Base-by-base conservation (phyloP, 176 grass and related monocot genomes). In the Zea luxurians region DNA sequence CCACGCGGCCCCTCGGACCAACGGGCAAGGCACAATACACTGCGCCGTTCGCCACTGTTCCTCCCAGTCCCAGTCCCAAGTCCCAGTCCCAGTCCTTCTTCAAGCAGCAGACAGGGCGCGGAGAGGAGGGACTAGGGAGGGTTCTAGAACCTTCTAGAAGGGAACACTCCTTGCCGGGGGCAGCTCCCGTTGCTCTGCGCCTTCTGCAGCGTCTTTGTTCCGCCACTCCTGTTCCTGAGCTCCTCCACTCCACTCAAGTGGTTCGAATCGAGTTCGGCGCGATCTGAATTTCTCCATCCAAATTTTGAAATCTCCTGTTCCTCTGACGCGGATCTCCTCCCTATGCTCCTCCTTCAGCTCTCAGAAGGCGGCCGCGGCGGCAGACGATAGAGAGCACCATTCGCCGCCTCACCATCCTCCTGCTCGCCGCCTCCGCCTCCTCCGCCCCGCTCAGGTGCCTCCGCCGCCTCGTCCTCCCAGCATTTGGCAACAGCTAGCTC, bases 141-240 rank as follows among this genome's bases (percentile, higher is more conserved):
- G 49, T 54, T 79, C 76, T 75, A 75, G 86, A 76, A 65, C 37
- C 70, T 84, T 88, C 81, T 76, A 80, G 77, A 80, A 57, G 46
- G 6, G 6, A 15, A 5, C 2, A 10, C 2, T n/a, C 4, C 34
- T 4, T 15, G 46, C 18, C 45, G 15, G 45, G 64, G 58, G 16
- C 5, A 64, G 78, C 78, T 76, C 54, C 47, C 20, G 4, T n/a
- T 12, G 21, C 13, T 9, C 17, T 7, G 11, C 68, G 65, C n/a
- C 71, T 27, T 46, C 38, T 54, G 5, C 46, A 5, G 17, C 55
- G 55, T 37, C 49, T 27, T 45, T 37, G 63, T 27, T 9, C 72
- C 48, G 15, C 40, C 48, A 17, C 35, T 76, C 49, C 43, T 2
- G 45, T 17, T 9, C 13, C 11, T 46, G 46, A 48, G 46, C 20